Base-by-base conservation (phyloP, 2,329 filamentous ascomycete species). In the Alternaria viburni region DNA sequence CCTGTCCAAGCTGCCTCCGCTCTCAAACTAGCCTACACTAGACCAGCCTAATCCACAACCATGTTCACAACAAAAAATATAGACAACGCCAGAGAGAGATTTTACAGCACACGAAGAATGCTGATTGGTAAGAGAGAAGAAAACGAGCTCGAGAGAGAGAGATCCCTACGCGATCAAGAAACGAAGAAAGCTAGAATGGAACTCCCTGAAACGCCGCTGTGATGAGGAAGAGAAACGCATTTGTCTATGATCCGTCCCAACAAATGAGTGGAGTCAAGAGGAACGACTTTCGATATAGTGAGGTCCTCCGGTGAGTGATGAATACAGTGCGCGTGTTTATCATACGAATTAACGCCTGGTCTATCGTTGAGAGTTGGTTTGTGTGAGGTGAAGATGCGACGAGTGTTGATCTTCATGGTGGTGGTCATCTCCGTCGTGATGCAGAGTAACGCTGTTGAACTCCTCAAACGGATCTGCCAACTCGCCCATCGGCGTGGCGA, bases 391-490 rank as follows among this genome's bases (percentile, higher is more conserved):
- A 52, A 71, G 61, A 30, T 74, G 69, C 6, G 67, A 63, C 12
- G 70, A 64, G 21, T 73, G 68, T 10, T 61, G 61, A 25, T 46
- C 61, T 21, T 72, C 65, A 28, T 77, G 71, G 61, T 89, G 84
- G 54, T 83, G 79, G 58, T 93, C 92, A 71, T 97, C 95, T 15
- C 93, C 96, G 60, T 98, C 96, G 77, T 99, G 96, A 80, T 98
- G 95, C 65, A 99, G 85, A 54, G 96, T 99, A 45, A 99, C 94
- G 77, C 93, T 97, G 85, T 98, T 99, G 82, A 99, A 99, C 80
- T 98, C 96, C 81, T 97, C 93, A 77, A 99, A 99, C 2, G 96
- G 96, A 85, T 99, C 96, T 4, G 88, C 85, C 41, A 90, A 76
- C 77, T 97, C 95, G 41, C 86, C 91, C 47, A 91, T 92, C 1